Base-by-base conservation (phyloP, 257 asterid genomes). In the Nicotiana paniculata region DNA sequence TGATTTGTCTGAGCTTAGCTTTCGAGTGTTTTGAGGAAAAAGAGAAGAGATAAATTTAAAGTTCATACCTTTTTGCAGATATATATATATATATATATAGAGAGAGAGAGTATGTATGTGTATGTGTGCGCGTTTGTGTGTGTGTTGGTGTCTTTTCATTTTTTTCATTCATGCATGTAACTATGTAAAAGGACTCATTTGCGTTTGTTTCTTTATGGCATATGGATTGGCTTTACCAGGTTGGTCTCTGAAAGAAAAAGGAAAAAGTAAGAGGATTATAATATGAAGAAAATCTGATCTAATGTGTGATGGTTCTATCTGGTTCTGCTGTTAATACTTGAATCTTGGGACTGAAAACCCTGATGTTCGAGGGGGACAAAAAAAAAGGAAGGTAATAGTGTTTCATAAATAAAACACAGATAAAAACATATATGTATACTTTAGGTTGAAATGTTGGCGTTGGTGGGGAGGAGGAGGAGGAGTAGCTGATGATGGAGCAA, bases 401-500 rank as follows among this genome's bases (percentile, higher is more conserved):
- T 72, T 72, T 15, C 59, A 46, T 24, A 72, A 1, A 24, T 74
- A 21, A 21, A 43, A 43, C 32, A 68, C 12, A 9, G 51, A 43
- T 39, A 2, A 10, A 74, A 13, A 46, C 28, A 48, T 48, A 74
- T 12, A 72, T 24, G 79, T 33, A 24, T 72, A 72, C 30, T 12
- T 81, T 9, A 78, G 86, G 83, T 80, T 84, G 86, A 88, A 82
- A 93, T 92, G 95, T 79, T 93, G 91, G 90, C 90, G 83, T 77
- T 91, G 87, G 80, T 65, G 83, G 92, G 24, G 85, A 83, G 88
- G 61, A 79, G 59, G 82, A 74, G 85, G 83, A 37, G 77, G 33
- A 70, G 79, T 1, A 72, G 39, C 26, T 76, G 88, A 85, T 51
- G 80, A 93, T 95, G 99, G 99, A 92, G 89, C 89, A 89, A 83